Base-by-base conservation (phyloP, 2,329 filamentous ascomycete genomes). In the Scleromitrula shiraiana region DNA sequence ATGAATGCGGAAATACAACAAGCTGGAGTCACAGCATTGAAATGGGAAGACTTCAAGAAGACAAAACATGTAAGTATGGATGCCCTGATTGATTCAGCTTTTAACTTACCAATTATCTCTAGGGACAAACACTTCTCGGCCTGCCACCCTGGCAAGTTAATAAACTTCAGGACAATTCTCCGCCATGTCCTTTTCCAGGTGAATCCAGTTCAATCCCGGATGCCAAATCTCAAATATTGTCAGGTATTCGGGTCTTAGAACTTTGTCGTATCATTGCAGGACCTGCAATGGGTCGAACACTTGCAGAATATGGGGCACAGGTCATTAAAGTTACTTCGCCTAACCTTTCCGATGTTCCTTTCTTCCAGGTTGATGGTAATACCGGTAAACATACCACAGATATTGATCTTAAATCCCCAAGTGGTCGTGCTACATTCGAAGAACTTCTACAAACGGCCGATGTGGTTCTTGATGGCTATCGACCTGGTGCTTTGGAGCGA, bases 231-330 rank as follows among this genome's bases (percentile, higher is more conserved):
- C 55, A 56, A 48, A 50, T 58, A 57, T 79, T 68, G 50, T 71
- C 59, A 6, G 84, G 84, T 0, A 72, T 88, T 62, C 83, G 82
- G 54, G 83, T 89, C 5, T 72, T 89, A 5, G 85, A 90, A 60
- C 68, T 89, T 24, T 85, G 83, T 60, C 79, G 84, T 33, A 81
- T 88, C 58, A 87, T 89, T 53, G 85, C 85, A 3, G 84, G 83
- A 0, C 84, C 84, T n/a, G 78, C 81, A 4, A 80, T 88, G 55
- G 79, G 79, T 3, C 77, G 83, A 24, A 80, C 80, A 2, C 72
- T 89, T 0, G 83, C 81, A n/a, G 84, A 86, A 53, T 83, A 88
- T 60, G 85, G 85, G 2, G 85, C 85, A 7, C 76, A 82, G 45
- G 83, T 89, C 0, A 72, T 89, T 55, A 85, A 87, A 57, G 72